Base-by-base conservation (phyloP, 2,329 filamentous ascomycete genomes). In the Aureobasidium sp. region DNA sequence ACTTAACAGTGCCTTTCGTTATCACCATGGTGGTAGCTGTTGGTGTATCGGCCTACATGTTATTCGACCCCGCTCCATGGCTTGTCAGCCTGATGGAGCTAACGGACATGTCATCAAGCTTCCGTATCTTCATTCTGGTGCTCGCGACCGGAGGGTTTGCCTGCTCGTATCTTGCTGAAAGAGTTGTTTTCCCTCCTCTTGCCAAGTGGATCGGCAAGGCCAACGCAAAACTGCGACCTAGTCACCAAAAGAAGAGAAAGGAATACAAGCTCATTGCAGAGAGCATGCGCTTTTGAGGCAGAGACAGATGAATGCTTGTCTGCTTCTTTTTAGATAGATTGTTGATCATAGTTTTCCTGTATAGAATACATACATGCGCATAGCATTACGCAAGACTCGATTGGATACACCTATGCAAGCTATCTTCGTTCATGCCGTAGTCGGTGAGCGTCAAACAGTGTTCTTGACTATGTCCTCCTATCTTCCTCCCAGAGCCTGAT, bases 211-310 rank as follows among this genome's bases (percentile, higher is more conserved):
- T 96, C 61, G 91, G 90, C 1, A 77, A 76, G 34, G 67, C 82
- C 17, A 88, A 86, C 70, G 76, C 82, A 56, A 76, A 73, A n/a
- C 61, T 91, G 52, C 76, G 72, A 76, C 83, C 67, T 74, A 72
- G 82, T 55, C 81, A 79, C 70, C 76, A 79, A 47, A 97, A 97
- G 78, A 85, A 88, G 76, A 83, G 91, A 66, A 96, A 96, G 75
- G 80, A 87, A 76, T 97, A 97, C 72, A 97, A 97, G 77, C 68
- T 90, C 22, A 87, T 97, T 34, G 72, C 82, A 55, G 88, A 94
- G 70, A 79, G 84, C 62, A 88, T 75, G 73, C 63, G 67, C 56
- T 64, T 69, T 11, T 68, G 36, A 45, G 31, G 17, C 14, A 5
- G 22, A 8, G 17, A 6, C 20, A 41, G 34, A 53, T 15, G n/a